Percentiles rank a stretch among this genome's conserved stretches.
Evolutionary conservation across 352 stramenopile genomes (phyloP).

Genomic region (Phytophthora pistaciae): DNA sequence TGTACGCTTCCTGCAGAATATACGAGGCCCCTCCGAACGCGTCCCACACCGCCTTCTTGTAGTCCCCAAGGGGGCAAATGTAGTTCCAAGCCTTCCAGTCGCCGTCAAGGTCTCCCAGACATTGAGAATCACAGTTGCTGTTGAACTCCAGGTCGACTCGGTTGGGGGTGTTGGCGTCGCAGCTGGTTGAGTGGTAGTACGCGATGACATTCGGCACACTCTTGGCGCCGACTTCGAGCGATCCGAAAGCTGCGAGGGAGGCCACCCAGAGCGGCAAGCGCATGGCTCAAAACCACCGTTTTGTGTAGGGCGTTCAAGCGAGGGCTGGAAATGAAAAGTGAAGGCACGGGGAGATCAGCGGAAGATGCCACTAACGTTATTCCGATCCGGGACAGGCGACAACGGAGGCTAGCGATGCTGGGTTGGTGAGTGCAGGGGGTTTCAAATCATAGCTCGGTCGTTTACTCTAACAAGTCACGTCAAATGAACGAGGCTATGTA

Average conservation of each 20-base stretch:
- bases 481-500: no score
- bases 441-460: no score
- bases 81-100: neutral
- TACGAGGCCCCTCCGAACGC: neutral
- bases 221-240: neutral
- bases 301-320: neutral
- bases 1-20: constrained; percentile 4
- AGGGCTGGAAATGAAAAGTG: neutral
- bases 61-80: neutral
- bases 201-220: neutral
- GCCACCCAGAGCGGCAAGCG: neutral
- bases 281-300: neutral
- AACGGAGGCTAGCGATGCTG: no score
- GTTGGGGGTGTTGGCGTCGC: neutral
- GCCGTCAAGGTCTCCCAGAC: neutral
- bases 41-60: constrained; percentile 6
- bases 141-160: neutral
- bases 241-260: neutral
- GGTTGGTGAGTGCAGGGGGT: no score
- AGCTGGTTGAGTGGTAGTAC: neutral
- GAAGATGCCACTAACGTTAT: no score
- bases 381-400: no score
- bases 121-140: neutral
- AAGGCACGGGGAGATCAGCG: neutral
- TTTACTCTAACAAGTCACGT: no score